These are phyloP conservation scores for Apiotrichum laibachii DNA, from an alignment of 1,284 basidiomycete species.

Conservation along the genomic window DNA sequence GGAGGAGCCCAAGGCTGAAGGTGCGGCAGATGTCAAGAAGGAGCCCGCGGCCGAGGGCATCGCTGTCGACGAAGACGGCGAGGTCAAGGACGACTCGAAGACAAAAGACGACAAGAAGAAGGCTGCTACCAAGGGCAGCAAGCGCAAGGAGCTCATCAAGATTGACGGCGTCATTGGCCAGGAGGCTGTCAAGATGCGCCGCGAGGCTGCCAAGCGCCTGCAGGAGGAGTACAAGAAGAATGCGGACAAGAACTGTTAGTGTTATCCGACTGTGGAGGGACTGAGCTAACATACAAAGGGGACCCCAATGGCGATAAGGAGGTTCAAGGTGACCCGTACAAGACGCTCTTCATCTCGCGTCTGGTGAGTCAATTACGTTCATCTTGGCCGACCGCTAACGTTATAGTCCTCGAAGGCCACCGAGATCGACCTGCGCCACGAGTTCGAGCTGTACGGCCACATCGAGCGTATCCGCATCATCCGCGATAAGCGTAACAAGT, in stretches of 20 bases:
- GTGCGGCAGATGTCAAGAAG: conserved; percentile 53
- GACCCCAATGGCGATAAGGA: conserved; percentile 69
- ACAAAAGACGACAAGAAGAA: conserved; percentile 49
- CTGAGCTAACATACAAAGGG: conserved; percentile 5
- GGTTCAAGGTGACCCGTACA: conserved; percentile 96
- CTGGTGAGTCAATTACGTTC: conserved; percentile 59
- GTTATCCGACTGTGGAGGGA: not conserved
- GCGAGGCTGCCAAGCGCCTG: conserved; percentile 76
- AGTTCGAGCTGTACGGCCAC: conserved; percentile 92
- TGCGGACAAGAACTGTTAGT: conserved; percentile 77
- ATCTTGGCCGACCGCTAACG: not conserved
- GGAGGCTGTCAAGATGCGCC: conserved; percentile 62
- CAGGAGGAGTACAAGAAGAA: conserved; percentile 74
- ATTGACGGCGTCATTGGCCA: conserved; percentile 54
- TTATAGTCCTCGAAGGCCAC: conserved; percentile 71
- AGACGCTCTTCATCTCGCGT: conserved; percentile 93
- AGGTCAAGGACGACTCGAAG: conserved; percentile 11
- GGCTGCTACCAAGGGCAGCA: conserved; percentile 60
- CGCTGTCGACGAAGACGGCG: conserved; percentile 58
- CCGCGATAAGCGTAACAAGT: conserved; percentile 79
- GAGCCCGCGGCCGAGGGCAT: conserved; percentile 56
- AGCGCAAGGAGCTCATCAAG: conserved; percentile 61
- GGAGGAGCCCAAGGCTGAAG: conserved; percentile 47
- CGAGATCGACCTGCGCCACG: conserved; percentile 84
- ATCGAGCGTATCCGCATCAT: conserved; percentile 91